A percentile compares a stretch with the other conserved stretches of the same genome.
Evolutionary conservation across 2,329 filamentous ascomycete genomes (phyloP).

Genomic region (Coniochaeta hoffmannii): DNA sequence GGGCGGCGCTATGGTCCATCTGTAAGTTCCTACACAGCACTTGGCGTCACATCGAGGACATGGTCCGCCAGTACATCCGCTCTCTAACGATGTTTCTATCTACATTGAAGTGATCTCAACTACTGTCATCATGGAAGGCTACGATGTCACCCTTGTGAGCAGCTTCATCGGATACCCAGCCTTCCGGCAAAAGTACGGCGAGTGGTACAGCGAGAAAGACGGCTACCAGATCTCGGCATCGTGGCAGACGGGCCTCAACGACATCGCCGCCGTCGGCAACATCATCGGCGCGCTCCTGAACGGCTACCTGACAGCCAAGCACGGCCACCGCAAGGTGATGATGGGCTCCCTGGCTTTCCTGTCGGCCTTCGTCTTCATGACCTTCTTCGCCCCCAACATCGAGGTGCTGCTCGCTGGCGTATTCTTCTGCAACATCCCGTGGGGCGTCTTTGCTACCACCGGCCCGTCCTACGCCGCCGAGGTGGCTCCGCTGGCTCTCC

Average conservation of each 20-base stretch:
- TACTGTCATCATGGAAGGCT: background rate
- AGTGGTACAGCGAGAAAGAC: conserved; percentile 33
- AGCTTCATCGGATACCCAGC: conserved; percentile 42
- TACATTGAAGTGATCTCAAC: conserved; percentile 16
- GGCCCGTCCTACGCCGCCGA: conserved; percentile 63
- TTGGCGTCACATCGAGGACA: background rate
- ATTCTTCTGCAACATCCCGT: conserved; percentile 20
- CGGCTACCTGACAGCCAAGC: conserved; percentile 29
- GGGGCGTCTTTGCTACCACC: conserved; percentile 37
- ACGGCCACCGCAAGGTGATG: conserved; percentile 21
- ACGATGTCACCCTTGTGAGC: background rate
- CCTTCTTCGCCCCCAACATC: background rate
- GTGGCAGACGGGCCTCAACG: conserved; percentile 57
- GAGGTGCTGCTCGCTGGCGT: conserved; percentile 5
- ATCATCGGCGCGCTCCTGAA: conserved; percentile 22
- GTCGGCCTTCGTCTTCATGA: background rate
- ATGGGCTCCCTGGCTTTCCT: background rate
- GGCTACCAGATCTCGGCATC: conserved; percentile 48
- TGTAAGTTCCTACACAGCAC: conserved; percentile 15
- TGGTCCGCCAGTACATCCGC: background rate
- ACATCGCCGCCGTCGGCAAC: conserved; percentile 22
- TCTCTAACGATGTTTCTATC: background rate
- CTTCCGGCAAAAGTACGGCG: conserved; percentile 52
- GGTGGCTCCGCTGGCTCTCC: conserved; percentile 64
- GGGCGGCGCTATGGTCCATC: conserved; percentile 31